Evolutionary conservation across 2,329 filamentous ascomycete species (phyloP).

Genomic region (Venturia carpophila): DNA sequence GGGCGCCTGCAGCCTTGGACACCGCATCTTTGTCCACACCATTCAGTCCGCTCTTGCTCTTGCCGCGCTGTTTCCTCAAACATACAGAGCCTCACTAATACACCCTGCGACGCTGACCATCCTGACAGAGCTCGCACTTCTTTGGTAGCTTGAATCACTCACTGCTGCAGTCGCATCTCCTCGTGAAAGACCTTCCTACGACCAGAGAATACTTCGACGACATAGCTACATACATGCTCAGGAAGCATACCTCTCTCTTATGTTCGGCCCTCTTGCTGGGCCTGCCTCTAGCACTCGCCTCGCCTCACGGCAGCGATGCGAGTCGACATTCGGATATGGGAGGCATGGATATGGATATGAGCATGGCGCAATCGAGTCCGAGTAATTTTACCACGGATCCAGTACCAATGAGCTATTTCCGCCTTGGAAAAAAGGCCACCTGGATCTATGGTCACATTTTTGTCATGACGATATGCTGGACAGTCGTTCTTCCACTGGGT

Average conservation of each 20-base stretch:
- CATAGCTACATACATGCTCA: slow-evolving; percentile 13
- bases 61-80: not conserved
- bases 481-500: slow-evolving; percentile 65
- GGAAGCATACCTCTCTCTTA: not conserved
- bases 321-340: slow-evolving; percentile 2
- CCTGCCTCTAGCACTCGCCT: slow-evolving; percentile 12
- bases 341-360: slow-evolving; percentile 7
- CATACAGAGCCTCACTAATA: not conserved
- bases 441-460: slow-evolving; percentile 62
- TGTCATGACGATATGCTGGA: slow-evolving; percentile 65
- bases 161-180: not conserved
- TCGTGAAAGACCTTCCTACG: not conserved
- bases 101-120: not conserved
- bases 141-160: not conserved
- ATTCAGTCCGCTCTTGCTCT: not conserved
- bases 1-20: not conserved
- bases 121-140: not conserved
- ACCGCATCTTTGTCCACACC: not conserved
- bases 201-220: not conserved
- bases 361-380: slow-evolving; percentile 3
- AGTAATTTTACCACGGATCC: not conserved
- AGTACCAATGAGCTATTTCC: slow-evolving; percentile 47
- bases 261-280: slow-evolving; percentile 10
- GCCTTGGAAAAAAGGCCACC: slow-evolving; percentile 44
- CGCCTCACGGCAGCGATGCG: slow-evolving; percentile 15